Evolutionary conservation across 2,329 filamentous ascomycete species (phyloP).

Genomic region (Diaporthe citriasiana): DNA sequence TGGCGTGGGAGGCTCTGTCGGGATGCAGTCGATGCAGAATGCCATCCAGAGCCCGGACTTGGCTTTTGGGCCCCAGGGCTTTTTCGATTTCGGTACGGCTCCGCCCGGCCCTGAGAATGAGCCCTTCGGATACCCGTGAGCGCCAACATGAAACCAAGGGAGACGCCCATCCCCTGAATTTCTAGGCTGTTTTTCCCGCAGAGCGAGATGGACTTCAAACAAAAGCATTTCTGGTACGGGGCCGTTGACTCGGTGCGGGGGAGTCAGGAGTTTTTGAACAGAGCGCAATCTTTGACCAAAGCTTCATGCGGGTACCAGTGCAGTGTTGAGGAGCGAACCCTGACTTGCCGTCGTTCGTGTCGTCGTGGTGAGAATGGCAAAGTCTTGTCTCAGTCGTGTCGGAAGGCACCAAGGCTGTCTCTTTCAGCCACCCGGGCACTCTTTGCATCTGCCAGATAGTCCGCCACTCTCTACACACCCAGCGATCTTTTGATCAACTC

Average conservation of each 20-base stretch:
- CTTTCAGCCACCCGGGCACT: neutral
- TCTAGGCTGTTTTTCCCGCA: too few relatives aligned
- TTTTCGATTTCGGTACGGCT: conserved; percentile 18
- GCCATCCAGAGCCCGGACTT: conserved; percentile 14
- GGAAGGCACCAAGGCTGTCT: neutral
- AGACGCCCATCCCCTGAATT: neutral
- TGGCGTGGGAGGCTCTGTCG: conserved; percentile 6
- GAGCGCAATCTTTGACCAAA: too few relatives aligned
- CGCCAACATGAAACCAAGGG: neutral
- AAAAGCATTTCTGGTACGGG: neutral
- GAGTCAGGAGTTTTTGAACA: neutral
- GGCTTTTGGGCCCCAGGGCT: conserved; percentile 19
- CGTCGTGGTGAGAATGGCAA: neutral
- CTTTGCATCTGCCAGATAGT: neutral
- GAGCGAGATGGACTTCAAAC: neutral
- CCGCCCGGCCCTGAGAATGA: neutral
- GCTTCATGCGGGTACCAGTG: neutral
- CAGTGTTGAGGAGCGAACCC: neutral
- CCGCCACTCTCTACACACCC: neutral
- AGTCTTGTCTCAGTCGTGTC: neutral
- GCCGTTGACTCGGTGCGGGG: neutral
- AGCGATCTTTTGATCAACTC: neutral
- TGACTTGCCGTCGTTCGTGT: neutral
- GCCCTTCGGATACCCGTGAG: conserved; percentile 5
- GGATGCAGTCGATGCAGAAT: conserved; percentile 12